Evolutionary conservation across 1,139 yeast genomes (phyloP), one percentile per base, ranked within the genome.

Genomic region (Taphrina populina): DNA sequence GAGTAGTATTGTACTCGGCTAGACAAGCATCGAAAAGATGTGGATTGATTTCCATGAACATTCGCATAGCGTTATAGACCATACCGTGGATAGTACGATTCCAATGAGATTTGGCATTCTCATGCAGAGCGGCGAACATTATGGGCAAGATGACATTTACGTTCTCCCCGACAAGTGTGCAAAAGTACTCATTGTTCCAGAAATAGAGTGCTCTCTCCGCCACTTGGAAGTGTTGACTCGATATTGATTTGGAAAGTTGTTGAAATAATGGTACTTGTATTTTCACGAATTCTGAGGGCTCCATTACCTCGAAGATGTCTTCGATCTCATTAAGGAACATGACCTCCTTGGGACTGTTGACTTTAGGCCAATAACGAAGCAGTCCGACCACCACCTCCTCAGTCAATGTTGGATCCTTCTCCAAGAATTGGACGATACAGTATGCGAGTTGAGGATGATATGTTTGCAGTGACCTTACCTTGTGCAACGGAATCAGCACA

Each of bases 391-490:
- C 81, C 23, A 92, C 97, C 68, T 90, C 97, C 69, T 90, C 97
- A 1, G 97, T 92, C 64, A 92, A 76, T 11, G 80, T 64, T 1
- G 96, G 95, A 68, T 92, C 98, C 70, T 92, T 92, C 65, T 92
- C 98, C 65, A 92, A 75, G 70, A 92, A 92, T 72, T 92, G 99
- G 13, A 94, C 95, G 57, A 94, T 86, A 73, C 99, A 92, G 71
- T 92, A 92, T 10, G 97, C 96, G 64, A 92, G 76, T 70, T 94
- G 98, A 37, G 98, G 96, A 69, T 92, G 98, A 69, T 90, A 92
- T 62, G 90, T 74, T 10, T 95, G 83, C 59, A 92, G 75, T 56
- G 95, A 81, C 67, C 90, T 83, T 10, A 88, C 95, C 69, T 94
- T 92, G 71, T 92, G 99, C 69, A 92, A 74, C 24, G 99, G 99